A percentile compares a stretch with the other conserved stretches of the same genome.
Conservation (phyloP, 495 filamentous ascomycete species). For the Talaromyces proteolyticus region DNA sequence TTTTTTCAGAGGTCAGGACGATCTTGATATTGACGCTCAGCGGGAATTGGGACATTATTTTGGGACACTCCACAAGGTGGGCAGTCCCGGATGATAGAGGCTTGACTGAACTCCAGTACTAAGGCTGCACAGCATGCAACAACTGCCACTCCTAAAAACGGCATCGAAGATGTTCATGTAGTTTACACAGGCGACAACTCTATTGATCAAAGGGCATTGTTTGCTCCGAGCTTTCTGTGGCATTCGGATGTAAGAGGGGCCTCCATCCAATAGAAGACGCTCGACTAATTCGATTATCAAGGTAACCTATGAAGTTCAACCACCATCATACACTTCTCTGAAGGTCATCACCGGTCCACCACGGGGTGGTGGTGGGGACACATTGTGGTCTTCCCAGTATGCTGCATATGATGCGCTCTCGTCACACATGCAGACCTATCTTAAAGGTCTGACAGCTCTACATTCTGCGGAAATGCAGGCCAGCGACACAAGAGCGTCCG, state of each 20-base stretch:
- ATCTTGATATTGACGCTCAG: conserved; percentile 62
- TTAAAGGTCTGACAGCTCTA: conserved; percentile 64
- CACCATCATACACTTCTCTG: conserved; percentile 70
- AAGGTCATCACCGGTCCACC: conserved; percentile 64
- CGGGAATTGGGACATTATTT: conserved; percentile 61
- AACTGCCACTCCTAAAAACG: conserved; percentile 51
- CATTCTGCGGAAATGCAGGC: conserved; percentile 71
- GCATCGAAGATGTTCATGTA: conserved; percentile 64
- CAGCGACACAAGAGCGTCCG: conserved; percentile 51
- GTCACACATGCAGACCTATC: conserved; percentile 59
- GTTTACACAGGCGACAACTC: conserved; percentile 60
- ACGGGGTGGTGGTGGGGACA: conserved; percentile 66
- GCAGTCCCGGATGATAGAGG: not conserved
- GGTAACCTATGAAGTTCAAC: conserved; percentile 70
- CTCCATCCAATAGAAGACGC: conserved; percentile 12
- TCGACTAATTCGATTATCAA: conserved; percentile 17
- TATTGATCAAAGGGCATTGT: conserved; percentile 48
- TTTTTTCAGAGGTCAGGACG: conserved; percentile 65
- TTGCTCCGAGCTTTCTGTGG: conserved; percentile 51
- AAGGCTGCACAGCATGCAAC: conserved; percentile 39
- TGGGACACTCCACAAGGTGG: conserved; percentile 56
- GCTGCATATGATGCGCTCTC: conserved; percentile 69
- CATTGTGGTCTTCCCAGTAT: conserved; percentile 68
- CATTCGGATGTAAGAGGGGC: conserved; percentile 58
- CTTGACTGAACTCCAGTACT: not conserved